Evolutionary conservation across 1,139 yeast species (phyloP), one percentile per base, ranked within the genome.

Genomic region (Meyerozyma smithsonii): DNA sequence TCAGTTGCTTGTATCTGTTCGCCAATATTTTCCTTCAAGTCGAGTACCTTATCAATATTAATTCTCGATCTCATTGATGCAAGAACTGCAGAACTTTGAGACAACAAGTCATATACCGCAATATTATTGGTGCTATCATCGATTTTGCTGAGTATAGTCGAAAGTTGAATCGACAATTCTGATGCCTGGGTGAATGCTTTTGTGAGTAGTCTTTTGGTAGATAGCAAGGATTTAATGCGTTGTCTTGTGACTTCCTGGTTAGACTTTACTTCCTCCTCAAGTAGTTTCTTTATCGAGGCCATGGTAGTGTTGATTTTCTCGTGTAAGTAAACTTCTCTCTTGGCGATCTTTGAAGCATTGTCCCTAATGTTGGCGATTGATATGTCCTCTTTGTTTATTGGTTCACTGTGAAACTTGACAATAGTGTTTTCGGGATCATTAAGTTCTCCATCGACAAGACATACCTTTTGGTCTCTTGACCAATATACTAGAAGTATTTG

Each of bases 331-430:
- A 33, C 35, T 30, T 52, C 53, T 33, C 65, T 52, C 8, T 44
- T 49, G 0, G 44, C 42, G 2, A 66, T 48, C 8, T 46, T 53
- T 25, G 38, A 41, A n/a, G 57, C 52, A 28, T 50, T 54, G 21
- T 55, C 44, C 44, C 55, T 61, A 34, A 59, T 45, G 16, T 53
- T 52, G 25, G 52, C 54, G 3, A 69, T 55, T 4, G 57, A 56
- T 6, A 61, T 52, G 37, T 70, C 76, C 26, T 61, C 62, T 2
- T 56, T 59, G 2, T 58, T 46, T 1, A 68, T 46, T 1, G 36
- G 16, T 1, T 43, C 39, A 6, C 32, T 18, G 4, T 39, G 52
- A 37, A 65, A 55, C 45, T 64, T 64, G 11, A 65, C 50, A 26
- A 61, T 55, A 1, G 42, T 44, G 3, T 35, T 46, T 3, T 45